These are phyloP conservation scores for Pseudocercospora crystallina DNA, from an alignment of 2,329 filamentous ascomycete species.

Conservation along the genomic window DNA sequence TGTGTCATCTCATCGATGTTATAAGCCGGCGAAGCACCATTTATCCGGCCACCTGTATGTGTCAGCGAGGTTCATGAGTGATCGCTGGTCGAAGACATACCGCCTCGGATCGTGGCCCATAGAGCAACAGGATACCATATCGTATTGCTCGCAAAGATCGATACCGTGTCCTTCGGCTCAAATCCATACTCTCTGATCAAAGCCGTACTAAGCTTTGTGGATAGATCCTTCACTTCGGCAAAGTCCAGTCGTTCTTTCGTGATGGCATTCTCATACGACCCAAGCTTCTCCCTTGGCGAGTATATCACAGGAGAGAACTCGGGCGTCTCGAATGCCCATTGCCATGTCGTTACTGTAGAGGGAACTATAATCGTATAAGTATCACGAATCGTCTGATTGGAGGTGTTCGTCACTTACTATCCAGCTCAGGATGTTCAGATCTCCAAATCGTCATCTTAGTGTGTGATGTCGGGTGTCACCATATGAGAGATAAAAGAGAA, in stretches of 20 bases:
- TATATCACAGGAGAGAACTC: slow-evolving; percentile 49
- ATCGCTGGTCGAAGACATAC: slow-evolving; percentile 2
- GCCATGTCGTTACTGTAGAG: slow-evolving; percentile 55
- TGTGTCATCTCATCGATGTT: slow-evolving; percentile 66
- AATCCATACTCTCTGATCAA: slow-evolving; percentile 57
- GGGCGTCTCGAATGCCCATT: slow-evolving; percentile 59
- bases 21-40: slow-evolving; percentile 63
- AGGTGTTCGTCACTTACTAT: slow-evolving; percentile 32
- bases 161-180: slow-evolving; percentile 54
- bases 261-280: slow-evolving; percentile 57
- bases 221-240: slow-evolving; percentile 55
- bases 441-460: slow-evolving; percentile 24
- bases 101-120: slow-evolving; percentile 51
- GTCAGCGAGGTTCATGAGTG: background rate
- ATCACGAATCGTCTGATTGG: background rate
- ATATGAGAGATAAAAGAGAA: too few relatives aligned
- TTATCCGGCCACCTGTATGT: slow-evolving; percentile 51
- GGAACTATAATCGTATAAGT: slow-evolving; percentile 46
- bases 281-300: slow-evolving; percentile 33
- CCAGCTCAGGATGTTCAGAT: slow-evolving; percentile 44
- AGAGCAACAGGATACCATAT: slow-evolving; percentile 67
- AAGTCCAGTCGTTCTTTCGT: slow-evolving; percentile 60
- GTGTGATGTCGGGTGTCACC: too few relatives aligned
- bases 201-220: slow-evolving; percentile 59
- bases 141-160: slow-evolving; percentile 62